A percentile compares a stretch with the other conserved stretches of the same genome.
These are phyloP conservation scores for Elaphomyces granulatus DNA, from an alignment of 495 filamentous ascomycete genomes.

Conservation along the genomic window DNA sequence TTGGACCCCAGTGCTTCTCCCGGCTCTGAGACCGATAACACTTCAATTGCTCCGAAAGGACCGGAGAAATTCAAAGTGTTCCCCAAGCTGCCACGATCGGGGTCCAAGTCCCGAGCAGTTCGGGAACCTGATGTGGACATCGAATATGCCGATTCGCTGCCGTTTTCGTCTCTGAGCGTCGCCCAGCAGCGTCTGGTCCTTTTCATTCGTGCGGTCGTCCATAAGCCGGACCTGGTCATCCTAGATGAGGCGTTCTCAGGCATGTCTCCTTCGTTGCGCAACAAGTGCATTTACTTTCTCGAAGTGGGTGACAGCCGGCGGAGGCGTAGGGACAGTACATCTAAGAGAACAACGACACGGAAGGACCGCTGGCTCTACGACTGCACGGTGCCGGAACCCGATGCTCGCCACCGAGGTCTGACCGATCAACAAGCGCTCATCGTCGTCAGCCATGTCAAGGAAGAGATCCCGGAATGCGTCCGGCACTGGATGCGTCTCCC, in stretches of 20 bases:
- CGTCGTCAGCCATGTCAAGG: slow-evolving; percentile 74
- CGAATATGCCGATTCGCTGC: slow-evolving; percentile 52
- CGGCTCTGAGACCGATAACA: not conserved
- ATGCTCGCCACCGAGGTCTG: slow-evolving; percentile 23
- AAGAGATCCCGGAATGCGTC: slow-evolving; percentile 73
- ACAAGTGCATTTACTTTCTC: slow-evolving; percentile 72
- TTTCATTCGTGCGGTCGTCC: slow-evolving; percentile 71
- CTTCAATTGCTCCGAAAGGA: not conserved
- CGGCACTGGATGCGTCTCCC: slow-evolving; percentile 71
- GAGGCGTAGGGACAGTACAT: not conserved
- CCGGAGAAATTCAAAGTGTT: slow-evolving; percentile 4
- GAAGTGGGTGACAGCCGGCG: slow-evolving; percentile 35
- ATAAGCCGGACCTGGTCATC: slow-evolving; percentile 74
- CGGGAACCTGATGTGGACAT: slow-evolving; percentile 20
- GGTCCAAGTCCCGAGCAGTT: slow-evolving; percentile 4
- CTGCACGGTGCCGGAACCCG: not conserved
- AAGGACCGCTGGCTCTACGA: slow-evolving; percentile 5
- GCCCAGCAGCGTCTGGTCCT: slow-evolving; percentile 71
- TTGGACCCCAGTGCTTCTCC: slow-evolving; percentile 38
- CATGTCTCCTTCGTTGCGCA: slow-evolving; percentile 66
- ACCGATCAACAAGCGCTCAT: slow-evolving; percentile 60
- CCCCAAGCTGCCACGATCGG: slow-evolving; percentile 6
- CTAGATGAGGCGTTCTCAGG: slow-evolving; percentile 90
- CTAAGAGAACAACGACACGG: slow-evolving; percentile 2
- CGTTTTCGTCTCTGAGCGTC: slow-evolving; percentile 62